Percentiles rank a stretch among this genome's conserved stretches.
Evolutionary conservation across 805 yeast species (phyloP).

Genomic region (Starmerella scarabaei): DNA sequence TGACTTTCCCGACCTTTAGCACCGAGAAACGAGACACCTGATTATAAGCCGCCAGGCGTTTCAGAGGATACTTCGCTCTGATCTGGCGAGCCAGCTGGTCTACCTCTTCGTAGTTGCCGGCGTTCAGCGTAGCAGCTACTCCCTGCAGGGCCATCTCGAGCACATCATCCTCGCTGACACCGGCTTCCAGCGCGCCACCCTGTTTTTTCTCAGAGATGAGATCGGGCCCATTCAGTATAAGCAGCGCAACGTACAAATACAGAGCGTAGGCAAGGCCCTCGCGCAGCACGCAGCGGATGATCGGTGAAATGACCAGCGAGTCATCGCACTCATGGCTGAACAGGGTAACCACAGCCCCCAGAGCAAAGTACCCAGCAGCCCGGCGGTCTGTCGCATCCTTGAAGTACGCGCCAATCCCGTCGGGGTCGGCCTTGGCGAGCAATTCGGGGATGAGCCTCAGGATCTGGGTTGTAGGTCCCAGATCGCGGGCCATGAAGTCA

Average conservation of each 20-base stretch:
- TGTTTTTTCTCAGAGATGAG: neutral
- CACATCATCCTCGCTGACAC: conserved; percentile 30
- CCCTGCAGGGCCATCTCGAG: conserved; percentile 32
- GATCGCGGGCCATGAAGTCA: conserved; percentile 70
- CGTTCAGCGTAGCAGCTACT: conserved; percentile 18
- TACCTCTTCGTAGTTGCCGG: conserved; percentile 12
- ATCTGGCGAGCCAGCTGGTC: conserved; percentile 17
- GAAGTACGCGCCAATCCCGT: conserved; percentile 12
- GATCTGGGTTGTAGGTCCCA: conserved; percentile 54
- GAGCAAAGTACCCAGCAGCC: conserved; percentile 37
- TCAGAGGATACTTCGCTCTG: conserved; percentile 18
- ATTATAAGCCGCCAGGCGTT: conserved; percentile 18
- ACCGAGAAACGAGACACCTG: conserved; percentile 26
- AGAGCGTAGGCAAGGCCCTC: conserved; percentile 42
- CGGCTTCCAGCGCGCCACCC: too few relatives aligned
- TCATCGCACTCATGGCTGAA: conserved; percentile 58
- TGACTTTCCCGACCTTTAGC: conserved; percentile 23
- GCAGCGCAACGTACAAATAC: conserved; percentile 45
- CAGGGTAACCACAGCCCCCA: conserved; percentile 66
- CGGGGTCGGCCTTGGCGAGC: conserved; percentile 37
- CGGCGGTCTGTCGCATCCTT: conserved; percentile 34
- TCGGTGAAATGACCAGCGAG: conserved; percentile 36
- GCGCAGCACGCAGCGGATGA: conserved; percentile 60
- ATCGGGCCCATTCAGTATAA: conserved; percentile 7
- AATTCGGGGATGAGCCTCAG: conserved; percentile 53